Conservation (phyloP, 495 filamentous ascomycete genomes). For the Rhypophila decipiens region DNA sequence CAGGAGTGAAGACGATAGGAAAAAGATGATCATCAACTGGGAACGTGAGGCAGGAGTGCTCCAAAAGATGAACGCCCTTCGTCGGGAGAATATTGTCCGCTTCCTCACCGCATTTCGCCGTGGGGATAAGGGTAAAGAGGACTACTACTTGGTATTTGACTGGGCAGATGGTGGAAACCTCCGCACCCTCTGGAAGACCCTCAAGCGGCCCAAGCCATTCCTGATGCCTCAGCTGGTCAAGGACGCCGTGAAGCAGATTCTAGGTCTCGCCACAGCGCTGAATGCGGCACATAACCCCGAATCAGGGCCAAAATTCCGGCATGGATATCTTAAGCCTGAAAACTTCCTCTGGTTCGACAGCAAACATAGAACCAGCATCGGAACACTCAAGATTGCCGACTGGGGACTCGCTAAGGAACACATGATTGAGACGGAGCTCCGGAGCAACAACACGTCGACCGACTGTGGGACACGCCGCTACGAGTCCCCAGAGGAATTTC, state of each 20-base stretch:
- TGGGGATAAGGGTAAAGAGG: not conserved
- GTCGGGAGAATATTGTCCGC: not conserved
- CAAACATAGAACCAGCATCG: not conserved
- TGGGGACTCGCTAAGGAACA: conserved; percentile 22
- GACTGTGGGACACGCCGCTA: conserved; percentile 15
- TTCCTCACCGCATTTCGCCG: not conserved
- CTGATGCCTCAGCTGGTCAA: not conserved
- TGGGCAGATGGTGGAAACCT: not conserved
- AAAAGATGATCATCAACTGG: not conserved
- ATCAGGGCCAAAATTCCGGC: not conserved
- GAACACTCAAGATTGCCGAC: conserved; percentile 21
- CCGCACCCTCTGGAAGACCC: not conserved
- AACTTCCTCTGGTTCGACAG: conserved; percentile 17
- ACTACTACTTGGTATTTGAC: not conserved
- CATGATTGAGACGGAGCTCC: conserved; percentile 4
- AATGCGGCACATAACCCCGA: not conserved
- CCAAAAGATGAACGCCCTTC: not conserved
- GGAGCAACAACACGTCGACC: conserved; percentile 3
- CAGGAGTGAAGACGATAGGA: not conserved
- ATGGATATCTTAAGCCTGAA: conserved; percentile 27
- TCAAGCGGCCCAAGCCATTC: too few species aligned
- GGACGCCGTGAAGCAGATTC: not conserved
- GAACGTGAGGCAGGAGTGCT: not conserved
- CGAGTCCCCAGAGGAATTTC: conserved; percentile 21
- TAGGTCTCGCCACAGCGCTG: not conserved